A percentile compares a stretch with the other conserved stretches of the same genome.
Evolutionary conservation across 2,329 filamentous ascomycete species (phyloP).

Genomic region (Colletotrichum cordylinicola): DNA sequence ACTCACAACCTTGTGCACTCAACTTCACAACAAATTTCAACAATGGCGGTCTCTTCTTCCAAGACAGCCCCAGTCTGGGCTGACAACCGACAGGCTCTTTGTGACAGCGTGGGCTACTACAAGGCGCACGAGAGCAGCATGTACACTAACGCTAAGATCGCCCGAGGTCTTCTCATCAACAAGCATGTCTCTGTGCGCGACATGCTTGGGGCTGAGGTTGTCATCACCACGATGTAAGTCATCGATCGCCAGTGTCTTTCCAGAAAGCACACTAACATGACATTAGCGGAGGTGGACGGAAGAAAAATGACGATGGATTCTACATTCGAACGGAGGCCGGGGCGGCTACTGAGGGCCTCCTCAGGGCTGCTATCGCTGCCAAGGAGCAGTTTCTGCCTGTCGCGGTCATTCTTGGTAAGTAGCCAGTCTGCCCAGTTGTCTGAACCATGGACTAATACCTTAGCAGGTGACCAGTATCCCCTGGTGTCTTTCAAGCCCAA

Average conservation of each 20-base stretch:
- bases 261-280: constrained; percentile 11
- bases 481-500: constrained; percentile 55
- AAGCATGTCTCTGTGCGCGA: constrained; percentile 58
- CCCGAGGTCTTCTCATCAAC: constrained; percentile 65
- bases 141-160: constrained; percentile 56
- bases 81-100: constrained; percentile 62
- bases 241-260: background rate
- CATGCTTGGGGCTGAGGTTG: constrained; percentile 62
- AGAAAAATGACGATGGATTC: constrained; percentile 47
- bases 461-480: constrained; percentile 55
- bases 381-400: constrained; percentile 55
- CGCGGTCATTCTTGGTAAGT: constrained; percentile 58
- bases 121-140: constrained; percentile 64
- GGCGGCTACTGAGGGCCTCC: constrained; percentile 30
- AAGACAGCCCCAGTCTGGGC: constrained; percentile 54
- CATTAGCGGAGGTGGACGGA: constrained; percentile 59
- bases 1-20: background rate
- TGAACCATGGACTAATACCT: constrained; percentile 23
- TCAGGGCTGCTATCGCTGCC: constrained; percentile 49
- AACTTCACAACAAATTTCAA: background rate
- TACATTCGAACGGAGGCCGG: constrained; percentile 52
- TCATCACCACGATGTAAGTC: constrained; percentile 68
- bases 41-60: background rate
- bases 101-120: constrained; percentile 69
- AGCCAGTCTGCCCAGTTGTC: no score